Base-by-base conservation (phyloP, 352 stramenopile genomes). In the Globisporangium heterothallicum region DNA sequence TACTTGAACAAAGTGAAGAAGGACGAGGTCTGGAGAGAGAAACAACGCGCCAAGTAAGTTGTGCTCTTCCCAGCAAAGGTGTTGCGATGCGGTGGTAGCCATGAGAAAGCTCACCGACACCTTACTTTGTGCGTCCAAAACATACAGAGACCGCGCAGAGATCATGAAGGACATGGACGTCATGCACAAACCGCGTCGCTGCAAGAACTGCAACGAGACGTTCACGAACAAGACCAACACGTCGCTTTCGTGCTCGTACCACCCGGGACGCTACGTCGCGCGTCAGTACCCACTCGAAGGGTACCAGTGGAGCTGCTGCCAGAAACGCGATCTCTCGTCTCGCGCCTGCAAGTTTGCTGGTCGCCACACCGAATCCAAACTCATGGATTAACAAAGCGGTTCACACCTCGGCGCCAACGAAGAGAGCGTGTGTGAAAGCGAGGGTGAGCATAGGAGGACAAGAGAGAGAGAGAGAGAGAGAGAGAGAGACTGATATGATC, bases 181-280 rank as follows among this genome's bases (percentile, higher is more conserved):
- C 22, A 59, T 86, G 45, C 70, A 89, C 70, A 89, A 88, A 49
- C 73, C 81, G 4, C 76, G 78, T 12, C 63, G 80, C 21, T 92
- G 81, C 75, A 88, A 74, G 53, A 74, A 85, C 62, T 92, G 81
- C 72, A 88, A 84, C 58, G 81, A 89, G 62, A 83, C 78, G 16
- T 92, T 81, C 64, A 89, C 78, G 16, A 78, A 68, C 63, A 87
- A 92, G 63, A 88, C 70, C 41, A 91, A 91, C 68, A 86, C 75
- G 35, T 84, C 80, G 42, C 80, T 88, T 4, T 84, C 77, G 61
- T 91, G 80, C 58, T 87, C 77, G 25, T 91, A 74, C 68, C 77
- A 91, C 49, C 80, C 77, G 12, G 80, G 80, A 1, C 77, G 80
- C 10, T 91, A 83, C 47, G 72, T 91, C 13, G 77, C 77, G 18